Percentiles rank a stretch among this genome's conserved stretches.
phyloP scores from a whole-genome alignment of 192 early-diverging fungal species.

The Linnemannia schmuckeri region DNA sequence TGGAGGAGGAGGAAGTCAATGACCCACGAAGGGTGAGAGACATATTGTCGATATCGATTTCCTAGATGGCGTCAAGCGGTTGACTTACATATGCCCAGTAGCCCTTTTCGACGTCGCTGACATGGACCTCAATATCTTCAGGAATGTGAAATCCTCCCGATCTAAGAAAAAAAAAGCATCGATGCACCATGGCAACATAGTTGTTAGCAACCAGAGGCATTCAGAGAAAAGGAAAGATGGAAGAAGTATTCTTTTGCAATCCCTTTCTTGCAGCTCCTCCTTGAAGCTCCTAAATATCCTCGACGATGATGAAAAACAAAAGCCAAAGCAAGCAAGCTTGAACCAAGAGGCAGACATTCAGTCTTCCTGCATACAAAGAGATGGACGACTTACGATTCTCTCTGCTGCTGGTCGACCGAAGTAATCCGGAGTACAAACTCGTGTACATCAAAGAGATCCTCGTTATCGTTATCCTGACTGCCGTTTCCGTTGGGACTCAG shows the following conservation, averaged over 20 bases:
- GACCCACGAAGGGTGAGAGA: not conserved
- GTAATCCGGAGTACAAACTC: constrained; percentile 65
- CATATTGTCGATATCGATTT: not conserved
- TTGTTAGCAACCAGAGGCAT: not conserved
- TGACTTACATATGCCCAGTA: constrained; percentile 67
- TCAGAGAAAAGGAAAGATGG: not conserved
- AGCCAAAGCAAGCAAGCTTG: not conserved
- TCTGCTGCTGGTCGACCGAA: constrained; percentile 57
- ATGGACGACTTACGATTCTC: constrained; percentile 38
- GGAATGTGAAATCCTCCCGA: constrained; percentile 60
- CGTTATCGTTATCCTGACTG: constrained; percentile 12
- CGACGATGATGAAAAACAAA: not conserved
- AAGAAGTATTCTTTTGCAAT: not conserved
- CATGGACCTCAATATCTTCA: constrained; percentile 67
- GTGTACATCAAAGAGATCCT: constrained; percentile 60
- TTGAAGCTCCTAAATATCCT: not conserved
- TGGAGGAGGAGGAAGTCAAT: not conserved
- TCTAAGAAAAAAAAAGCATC: constrained; percentile 5
- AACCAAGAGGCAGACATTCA: not conserved
- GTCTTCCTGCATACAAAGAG: not conserved
- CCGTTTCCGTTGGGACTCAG: constrained; percentile 16
- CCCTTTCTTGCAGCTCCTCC: not conserved
- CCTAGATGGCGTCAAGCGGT: not conserved
- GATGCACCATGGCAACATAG: not conserved
- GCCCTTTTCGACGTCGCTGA: constrained; percentile 59